Evolutionary conservation across 257 asterid genomes (phyloP).

Genomic region (Nicotiana paniculata): DNA sequence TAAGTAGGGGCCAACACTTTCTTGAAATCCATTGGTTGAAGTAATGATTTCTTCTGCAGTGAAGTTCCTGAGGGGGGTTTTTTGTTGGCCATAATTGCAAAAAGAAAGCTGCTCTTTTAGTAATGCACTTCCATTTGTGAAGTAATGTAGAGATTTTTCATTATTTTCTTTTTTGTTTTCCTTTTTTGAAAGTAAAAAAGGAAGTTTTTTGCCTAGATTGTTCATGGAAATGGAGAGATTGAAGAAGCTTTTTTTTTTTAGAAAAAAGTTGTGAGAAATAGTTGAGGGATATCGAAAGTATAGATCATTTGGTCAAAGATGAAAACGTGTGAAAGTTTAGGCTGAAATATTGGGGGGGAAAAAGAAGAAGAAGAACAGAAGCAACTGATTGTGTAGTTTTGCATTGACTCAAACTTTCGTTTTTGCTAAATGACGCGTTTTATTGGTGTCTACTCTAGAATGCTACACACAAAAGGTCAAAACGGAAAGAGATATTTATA

Average conservation of each 20-base stretch:
- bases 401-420: background rate
- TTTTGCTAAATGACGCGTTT: background rate
- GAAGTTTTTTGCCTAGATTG: background rate
- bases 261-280: background rate
- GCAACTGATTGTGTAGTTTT: background rate
- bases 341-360: background rate
- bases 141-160: background rate
- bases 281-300: background rate
- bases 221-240: background rate
- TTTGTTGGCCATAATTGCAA: slow-evolving; percentile 6
- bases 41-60: slow-evolving; percentile 4
- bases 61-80: slow-evolving; percentile 7
- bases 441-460: background rate
- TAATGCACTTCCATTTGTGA: slow-evolving; percentile 15
- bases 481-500: too few relatives aligned
- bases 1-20: background rate
- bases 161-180: background rate
- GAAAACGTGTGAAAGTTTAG: background rate
- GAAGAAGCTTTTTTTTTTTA: background rate
- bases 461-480: background rate
- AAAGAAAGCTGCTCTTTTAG: slow-evolving; percentile 9
- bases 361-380: background rate
- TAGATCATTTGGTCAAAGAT: background rate
- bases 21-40: slow-evolving; percentile 4
- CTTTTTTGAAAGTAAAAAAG: background rate